Evolutionary conservation across 2,329 filamentous ascomycete genomes (phyloP).

Genomic region (Monosporascus sp.): DNA sequence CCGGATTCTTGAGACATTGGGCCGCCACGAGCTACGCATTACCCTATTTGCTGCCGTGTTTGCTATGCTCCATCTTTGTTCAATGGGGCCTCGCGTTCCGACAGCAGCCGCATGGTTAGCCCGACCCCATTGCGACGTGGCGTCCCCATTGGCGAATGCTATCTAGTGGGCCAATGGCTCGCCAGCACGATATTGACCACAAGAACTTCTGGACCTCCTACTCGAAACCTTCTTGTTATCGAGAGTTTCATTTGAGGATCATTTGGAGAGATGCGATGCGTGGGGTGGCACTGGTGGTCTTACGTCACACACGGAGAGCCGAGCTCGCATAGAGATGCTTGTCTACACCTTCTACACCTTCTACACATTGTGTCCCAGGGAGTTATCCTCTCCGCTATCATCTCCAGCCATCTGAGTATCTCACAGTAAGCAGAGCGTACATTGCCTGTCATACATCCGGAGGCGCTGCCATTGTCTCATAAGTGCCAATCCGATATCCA

Average conservation of each 20-base stretch:
- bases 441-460: slow-evolving; percentile 12
- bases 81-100: background rate
- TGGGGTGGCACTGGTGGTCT: background rate
- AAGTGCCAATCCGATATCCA: slow-evolving; percentile 17
- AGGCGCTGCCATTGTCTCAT: slow-evolving; percentile 15
- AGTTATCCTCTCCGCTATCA: slow-evolving; percentile 5
- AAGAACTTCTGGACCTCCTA: slow-evolving; percentile 25
- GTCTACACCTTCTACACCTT: background rate
- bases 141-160: slow-evolving; percentile 22
- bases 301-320: background rate
- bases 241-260: slow-evolving; percentile 7
- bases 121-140: slow-evolving; percentile 30
- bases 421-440: slow-evolving; percentile 14
- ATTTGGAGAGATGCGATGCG: background rate
- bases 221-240: slow-evolving; percentile 18
- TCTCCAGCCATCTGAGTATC: slow-evolving; percentile 21
- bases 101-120: slow-evolving; percentile 8
- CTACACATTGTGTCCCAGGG: background rate
- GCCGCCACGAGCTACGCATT: background rate
- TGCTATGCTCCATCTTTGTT: slow-evolving; percentile 9
- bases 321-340: background rate
- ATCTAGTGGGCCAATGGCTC: slow-evolving; percentile 26
- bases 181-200: slow-evolving; percentile 30
- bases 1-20: background rate
- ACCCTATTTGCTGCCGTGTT: slow-evolving; percentile 6